phyloP scores from a whole-genome alignment of 768 basidiomycete genomes.

The Suillus lakei region DNA sequence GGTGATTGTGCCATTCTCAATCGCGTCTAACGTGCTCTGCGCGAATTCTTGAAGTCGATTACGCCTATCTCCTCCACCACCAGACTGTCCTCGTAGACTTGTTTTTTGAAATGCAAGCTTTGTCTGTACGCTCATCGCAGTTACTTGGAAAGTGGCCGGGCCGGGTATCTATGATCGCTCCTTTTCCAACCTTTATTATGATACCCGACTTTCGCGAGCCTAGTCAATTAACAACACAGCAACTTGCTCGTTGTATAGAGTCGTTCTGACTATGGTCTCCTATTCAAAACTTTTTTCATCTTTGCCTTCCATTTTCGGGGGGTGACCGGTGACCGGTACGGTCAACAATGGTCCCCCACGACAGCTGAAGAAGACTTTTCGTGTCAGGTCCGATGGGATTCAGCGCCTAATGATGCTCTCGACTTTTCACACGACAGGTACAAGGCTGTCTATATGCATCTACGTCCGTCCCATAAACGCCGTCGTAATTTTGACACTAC shows the following conservation, averaged over 20 bases:
- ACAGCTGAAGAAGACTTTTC: background rate
- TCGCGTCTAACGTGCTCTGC: slow-evolving; percentile 51
- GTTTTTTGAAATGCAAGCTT: slow-evolving; percentile 10
- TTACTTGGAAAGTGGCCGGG: background rate
- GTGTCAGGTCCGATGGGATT: background rate
- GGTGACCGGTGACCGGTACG: background rate
- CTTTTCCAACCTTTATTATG: no score
- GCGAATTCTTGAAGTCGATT: slow-evolving; percentile 47
- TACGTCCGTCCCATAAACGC: background rate
- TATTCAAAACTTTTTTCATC: slow-evolving; percentile 1
- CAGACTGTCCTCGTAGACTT: background rate
- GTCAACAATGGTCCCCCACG: background rate
- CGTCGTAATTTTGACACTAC: background rate
- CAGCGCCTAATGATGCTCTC: background rate
- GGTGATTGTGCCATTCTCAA: slow-evolving; percentile 50
- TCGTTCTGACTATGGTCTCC: background rate
- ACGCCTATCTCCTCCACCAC: slow-evolving; percentile 13
- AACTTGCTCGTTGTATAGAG: no score
- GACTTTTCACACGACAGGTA: background rate
- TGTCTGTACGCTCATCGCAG: slow-evolving; percentile 9
- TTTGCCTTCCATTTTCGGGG: background rate
- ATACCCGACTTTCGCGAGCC: no score
- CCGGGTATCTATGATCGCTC: background rate
- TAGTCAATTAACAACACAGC: no score
- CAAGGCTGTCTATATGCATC: background rate